These are phyloP conservation scores for Starmerella khaoyaiensis DNA, from an alignment of 805 yeast genomes.

Conservation along the genomic window DNA sequence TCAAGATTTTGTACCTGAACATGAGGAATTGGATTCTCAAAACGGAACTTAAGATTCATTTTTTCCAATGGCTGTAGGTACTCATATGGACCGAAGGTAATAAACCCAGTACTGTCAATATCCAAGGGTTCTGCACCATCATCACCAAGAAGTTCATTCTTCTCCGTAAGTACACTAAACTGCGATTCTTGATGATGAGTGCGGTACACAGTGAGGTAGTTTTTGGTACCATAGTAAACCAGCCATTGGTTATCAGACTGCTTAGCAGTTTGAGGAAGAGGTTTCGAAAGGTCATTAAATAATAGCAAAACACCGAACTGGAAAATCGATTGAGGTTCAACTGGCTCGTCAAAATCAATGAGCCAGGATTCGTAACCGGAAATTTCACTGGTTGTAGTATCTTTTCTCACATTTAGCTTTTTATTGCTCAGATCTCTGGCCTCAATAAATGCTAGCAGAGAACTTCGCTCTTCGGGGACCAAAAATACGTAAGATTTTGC, in stretches of 20 bases:
- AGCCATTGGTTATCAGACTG: constrained; percentile 52
- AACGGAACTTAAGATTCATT: constrained; percentile 43
- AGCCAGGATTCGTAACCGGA: constrained; percentile 28
- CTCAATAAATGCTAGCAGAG: constrained; percentile 36
- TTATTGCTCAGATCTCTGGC: constrained; percentile 27
- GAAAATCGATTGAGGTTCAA: constrained; percentile 47
- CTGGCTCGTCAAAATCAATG: constrained; percentile 46
- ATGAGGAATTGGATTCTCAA: constrained; percentile 54
- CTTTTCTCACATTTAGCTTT: constrained; percentile 6
- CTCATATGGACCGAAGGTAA: constrained; percentile 46
- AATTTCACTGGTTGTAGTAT: constrained; percentile 25
- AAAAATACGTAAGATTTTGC: constrained; percentile 44
- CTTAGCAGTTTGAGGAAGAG: constrained; percentile 51
- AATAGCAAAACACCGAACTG: constrained; percentile 31
- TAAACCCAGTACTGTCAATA: constrained; percentile 21
- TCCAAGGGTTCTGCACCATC: constrained; percentile 28
- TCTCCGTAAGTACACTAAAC: constrained; percentile 34
- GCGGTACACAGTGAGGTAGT: constrained; percentile 48
- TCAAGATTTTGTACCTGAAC: constrained; percentile 45
- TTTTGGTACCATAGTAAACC: constrained; percentile 40
- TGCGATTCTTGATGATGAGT: constrained; percentile 38
- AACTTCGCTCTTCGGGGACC: constrained; percentile 37
- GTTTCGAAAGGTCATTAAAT: constrained; percentile 34
- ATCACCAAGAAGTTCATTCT: constrained; percentile 28
- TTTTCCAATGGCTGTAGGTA: constrained; percentile 36